These are phyloP conservation scores for Solanum phureja DNA, from an alignment of 257 asterid species.

Conservation along the genomic window DNA sequence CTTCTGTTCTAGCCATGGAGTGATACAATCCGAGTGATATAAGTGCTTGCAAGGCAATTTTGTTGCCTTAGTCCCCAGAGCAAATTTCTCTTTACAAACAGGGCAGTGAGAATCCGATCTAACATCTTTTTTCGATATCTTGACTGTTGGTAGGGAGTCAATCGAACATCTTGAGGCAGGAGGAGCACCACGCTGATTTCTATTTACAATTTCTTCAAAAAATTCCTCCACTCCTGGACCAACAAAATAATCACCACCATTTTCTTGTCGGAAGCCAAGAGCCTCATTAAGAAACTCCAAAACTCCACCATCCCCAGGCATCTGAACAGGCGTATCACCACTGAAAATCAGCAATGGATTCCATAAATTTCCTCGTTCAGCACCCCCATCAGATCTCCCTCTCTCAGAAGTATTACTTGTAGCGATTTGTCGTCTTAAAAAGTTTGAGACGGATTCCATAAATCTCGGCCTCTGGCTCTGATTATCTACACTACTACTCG, in stretches of 20 bases:
- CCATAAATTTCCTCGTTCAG: constrained; percentile 40
- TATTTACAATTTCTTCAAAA: constrained; percentile 44
- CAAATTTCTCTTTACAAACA: constrained; percentile 75
- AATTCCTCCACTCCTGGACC: constrained; percentile 92
- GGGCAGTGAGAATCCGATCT: constrained; percentile 75
- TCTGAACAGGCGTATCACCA: constrained; percentile 69
- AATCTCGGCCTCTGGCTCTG: constrained; percentile 62
- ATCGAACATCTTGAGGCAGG: constrained; percentile 73
- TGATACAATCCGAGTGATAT: constrained; percentile 79
- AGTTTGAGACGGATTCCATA: constrained; percentile 57
- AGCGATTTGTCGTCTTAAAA: constrained; percentile 53
- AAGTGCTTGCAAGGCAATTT: constrained; percentile 77
- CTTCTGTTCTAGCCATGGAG: constrained; percentile 75
- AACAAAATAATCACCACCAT: constrained; percentile 71
- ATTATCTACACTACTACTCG: constrained; percentile 27
- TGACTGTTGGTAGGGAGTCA: constrained; percentile 56
- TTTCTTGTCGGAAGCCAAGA: constrained; percentile 70
- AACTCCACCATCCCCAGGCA: constrained; percentile 63
- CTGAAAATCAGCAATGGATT: constrained; percentile 68
- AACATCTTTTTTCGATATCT: constrained; percentile 64
- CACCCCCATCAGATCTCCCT: constrained; percentile 9
- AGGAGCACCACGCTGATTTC: constrained; percentile 49
- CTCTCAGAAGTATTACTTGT: constrained; percentile 25
- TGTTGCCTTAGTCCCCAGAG: constrained; percentile 53
- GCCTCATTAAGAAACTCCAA: constrained; percentile 70